Conservation (phyloP, 805 yeast species). For the Zygoascus bituminiphila region DNA sequence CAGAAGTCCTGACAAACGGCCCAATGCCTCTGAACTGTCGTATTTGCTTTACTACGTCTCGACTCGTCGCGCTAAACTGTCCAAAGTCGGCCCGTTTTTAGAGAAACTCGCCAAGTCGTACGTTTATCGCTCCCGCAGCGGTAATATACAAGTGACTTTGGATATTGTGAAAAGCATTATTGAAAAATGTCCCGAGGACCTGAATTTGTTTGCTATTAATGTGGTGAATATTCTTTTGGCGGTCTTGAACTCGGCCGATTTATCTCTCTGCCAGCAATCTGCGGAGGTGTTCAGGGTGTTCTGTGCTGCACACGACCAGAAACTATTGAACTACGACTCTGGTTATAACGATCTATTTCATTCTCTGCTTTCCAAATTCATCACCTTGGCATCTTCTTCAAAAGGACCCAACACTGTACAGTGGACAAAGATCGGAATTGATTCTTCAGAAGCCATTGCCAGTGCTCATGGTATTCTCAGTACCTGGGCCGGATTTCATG, state of each 20-base stretch:
- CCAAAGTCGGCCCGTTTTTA: slow-evolving; percentile 70
- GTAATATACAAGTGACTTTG: slow-evolving; percentile 77
- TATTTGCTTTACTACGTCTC: slow-evolving; percentile 85
- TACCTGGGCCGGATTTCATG: slow-evolving; percentile 24
- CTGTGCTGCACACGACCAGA: slow-evolving; percentile 48
- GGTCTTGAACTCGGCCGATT: slow-evolving; percentile 50
- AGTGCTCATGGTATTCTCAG: slow-evolving; percentile 26
- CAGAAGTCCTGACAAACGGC: slow-evolving; percentile 74
- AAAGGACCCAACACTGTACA: slow-evolving; percentile 27
- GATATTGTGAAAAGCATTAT: slow-evolving; percentile 62
- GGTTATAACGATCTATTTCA: slow-evolving; percentile 44
- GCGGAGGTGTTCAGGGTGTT: slow-evolving; percentile 28
- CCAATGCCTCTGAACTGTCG: slow-evolving; percentile 86
- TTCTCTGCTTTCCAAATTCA: slow-evolving; percentile 22
- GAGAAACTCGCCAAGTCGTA: slow-evolving; percentile 55
- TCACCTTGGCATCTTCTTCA: slow-evolving; percentile 22
- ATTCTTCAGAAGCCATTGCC: slow-evolving; percentile 36
- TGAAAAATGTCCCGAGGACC: slow-evolving; percentile 68
- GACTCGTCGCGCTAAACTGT: slow-evolving; percentile 79
- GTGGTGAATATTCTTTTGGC: slow-evolving; percentile 51
- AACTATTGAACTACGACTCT: slow-evolving; percentile 57
- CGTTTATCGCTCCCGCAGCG: slow-evolving; percentile 52
- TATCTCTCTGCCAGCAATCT: slow-evolving; percentile 43
- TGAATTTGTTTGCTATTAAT: slow-evolving; percentile 71
- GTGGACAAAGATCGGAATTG: slow-evolving; percentile 31